phyloP scores from a whole-genome alignment of 306 rosid genomes.

The Inga laurina region DNA sequence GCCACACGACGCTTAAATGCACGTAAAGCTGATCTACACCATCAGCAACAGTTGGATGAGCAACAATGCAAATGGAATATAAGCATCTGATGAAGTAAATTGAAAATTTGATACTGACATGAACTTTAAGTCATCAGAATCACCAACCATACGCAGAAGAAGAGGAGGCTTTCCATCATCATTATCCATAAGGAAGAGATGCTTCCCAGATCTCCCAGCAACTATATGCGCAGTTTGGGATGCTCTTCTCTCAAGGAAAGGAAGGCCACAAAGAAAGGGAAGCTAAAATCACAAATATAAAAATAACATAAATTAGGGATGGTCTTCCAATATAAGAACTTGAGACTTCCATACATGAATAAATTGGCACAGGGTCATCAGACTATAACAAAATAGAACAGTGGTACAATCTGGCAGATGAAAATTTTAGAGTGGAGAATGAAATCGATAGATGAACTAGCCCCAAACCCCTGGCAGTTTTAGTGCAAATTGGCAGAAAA shows the following conservation, averaged over 20 bases:
- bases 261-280: constrained; percentile 89
- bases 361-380: neutral
- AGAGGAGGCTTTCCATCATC: constrained; percentile 83
- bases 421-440: neutral
- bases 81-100: constrained; percentile 27
- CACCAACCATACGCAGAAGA: constrained; percentile 82
- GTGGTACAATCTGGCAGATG: neutral
- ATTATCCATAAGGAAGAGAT: constrained; percentile 80
- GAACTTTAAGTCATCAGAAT: constrained; percentile 80
- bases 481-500: neutral
- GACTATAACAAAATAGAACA: constrained; percentile 1
- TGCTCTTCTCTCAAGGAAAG: constrained; percentile 92
- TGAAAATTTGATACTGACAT: constrained; percentile 58
- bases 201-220: constrained; percentile 94
- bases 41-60: constrained; percentile 31
- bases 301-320: constrained; percentile 16
- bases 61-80: constrained; percentile 15
- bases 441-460: neutral
- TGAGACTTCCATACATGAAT: neutral
- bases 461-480: neutral
- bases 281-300: constrained; percentile 51
- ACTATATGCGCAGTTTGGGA: constrained; percentile 89
- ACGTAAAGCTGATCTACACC: constrained; percentile 77
- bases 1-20: constrained; percentile 91
- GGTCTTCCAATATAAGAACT: constrained; percentile 14